A percentile compares a stretch with the other conserved stretches of the same genome.
These are phyloP conservation scores for Ascochyta lentis DNA, from an alignment of 2,329 filamentous ascomycete species.

Conservation along the genomic window DNA sequence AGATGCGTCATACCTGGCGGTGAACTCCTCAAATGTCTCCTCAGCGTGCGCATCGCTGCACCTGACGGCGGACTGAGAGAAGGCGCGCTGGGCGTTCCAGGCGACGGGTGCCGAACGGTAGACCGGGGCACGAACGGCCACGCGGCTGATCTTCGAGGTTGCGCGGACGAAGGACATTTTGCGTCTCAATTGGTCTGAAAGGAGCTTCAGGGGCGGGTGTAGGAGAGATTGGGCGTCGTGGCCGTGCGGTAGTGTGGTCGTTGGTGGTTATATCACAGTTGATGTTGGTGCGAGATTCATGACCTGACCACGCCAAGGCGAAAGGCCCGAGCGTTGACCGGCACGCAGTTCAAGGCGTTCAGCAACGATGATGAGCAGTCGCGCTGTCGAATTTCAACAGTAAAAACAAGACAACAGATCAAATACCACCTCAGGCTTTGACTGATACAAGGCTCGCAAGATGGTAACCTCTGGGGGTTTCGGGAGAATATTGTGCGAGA, in stretches of 20 bases:
- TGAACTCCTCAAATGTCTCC: constrained; percentile 99
- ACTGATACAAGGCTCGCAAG: no score
- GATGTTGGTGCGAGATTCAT: constrained; percentile 27
- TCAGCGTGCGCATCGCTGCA: constrained; percentile 72
- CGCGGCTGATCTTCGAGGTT: constrained; percentile 44
- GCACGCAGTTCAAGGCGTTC: no score
- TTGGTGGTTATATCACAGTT: constrained; percentile 24
- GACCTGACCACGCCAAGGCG: constrained; percentile 20
- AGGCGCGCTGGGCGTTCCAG: constrained; percentile 47
- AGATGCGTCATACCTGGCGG: constrained; percentile 75
- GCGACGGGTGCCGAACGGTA: constrained; percentile 44
- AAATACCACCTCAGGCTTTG: no score
- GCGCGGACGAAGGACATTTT: constrained; percentile 49
- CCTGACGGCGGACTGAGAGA: constrained; percentile 59
- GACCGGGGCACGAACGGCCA: constrained; percentile 43
- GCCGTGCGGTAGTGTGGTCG: constrained; percentile 31
- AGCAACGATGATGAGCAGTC: no score
- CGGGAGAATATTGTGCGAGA: neutral
- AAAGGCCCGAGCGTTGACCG: constrained; percentile 4
- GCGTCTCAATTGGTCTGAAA: constrained; percentile 36
- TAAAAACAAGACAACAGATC: no score
- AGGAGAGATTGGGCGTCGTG: constrained; percentile 30
- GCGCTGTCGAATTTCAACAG: no score
- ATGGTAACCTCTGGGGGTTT: neutral
- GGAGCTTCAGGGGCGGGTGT: constrained; percentile 28